Evolutionary conservation across 495 filamentous ascomycete genomes (phyloP).

Genomic region (Extremus antarcticus): DNA sequence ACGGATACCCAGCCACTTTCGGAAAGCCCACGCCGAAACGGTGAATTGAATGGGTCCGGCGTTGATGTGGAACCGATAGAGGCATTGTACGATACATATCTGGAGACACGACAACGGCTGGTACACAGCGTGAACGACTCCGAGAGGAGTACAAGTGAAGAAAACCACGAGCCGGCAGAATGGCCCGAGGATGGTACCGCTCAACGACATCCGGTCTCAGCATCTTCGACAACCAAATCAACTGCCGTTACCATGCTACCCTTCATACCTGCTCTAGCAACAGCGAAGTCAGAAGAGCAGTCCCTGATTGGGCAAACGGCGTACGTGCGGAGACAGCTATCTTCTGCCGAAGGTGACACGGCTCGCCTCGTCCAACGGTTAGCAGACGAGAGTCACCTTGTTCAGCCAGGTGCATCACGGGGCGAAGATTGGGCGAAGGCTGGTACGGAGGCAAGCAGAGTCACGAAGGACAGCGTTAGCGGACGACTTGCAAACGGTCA

Average conservation of each 20-base stretch:
- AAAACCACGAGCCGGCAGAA: background rate
- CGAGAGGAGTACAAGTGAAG: background rate
- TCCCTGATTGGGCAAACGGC: constrained; percentile 10
- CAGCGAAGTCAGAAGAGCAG: constrained; percentile 8
- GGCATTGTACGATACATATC: constrained; percentile 11
- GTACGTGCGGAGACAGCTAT: constrained; percentile 20
- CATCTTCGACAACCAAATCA: background rate
- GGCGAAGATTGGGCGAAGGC: constrained; percentile 18
- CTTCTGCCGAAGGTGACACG: constrained; percentile 18
- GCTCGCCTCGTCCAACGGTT: constrained; percentile 20
- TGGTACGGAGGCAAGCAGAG: constrained; percentile 3
- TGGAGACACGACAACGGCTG: constrained; percentile 5
- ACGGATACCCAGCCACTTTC: background rate
- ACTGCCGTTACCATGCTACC: constrained; percentile 8
- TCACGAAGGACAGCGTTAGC: background rate
- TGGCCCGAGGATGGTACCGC: background rate
- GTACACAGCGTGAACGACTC: background rate
- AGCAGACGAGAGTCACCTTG: constrained; percentile 29
- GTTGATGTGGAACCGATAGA: constrained; percentile 2
- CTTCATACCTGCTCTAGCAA: constrained; percentile 5
- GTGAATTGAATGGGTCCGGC: background rate
- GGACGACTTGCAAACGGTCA: background rate
- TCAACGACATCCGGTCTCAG: background rate
- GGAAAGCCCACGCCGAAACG: background rate
- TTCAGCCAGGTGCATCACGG: constrained; percentile 15